Evolutionary conservation across 2,329 filamentous ascomycete species (phyloP).

Genomic region (Berkeleyomyces rouxiae): DNA sequence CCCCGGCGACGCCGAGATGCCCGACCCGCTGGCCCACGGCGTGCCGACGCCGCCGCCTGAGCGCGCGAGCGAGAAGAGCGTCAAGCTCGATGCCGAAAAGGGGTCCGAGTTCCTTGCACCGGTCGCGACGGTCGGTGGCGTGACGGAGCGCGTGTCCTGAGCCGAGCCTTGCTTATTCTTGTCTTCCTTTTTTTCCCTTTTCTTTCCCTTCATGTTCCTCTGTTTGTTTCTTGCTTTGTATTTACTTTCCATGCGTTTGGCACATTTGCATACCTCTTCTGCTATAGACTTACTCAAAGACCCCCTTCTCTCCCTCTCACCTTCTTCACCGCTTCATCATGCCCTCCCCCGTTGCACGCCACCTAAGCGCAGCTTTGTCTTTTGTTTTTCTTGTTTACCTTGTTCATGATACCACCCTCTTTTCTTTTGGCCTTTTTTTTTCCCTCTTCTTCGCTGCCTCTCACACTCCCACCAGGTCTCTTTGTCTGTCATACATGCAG

Average conservation of each 20-base stretch:
- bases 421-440: neutral
- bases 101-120: neutral
- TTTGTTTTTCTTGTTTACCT: neutral
- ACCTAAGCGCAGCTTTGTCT: neutral
- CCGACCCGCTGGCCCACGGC: conserved; percentile 7
- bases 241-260: neutral
- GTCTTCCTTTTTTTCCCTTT: conserved; percentile 5
- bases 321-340: neutral
- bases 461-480: neutral
- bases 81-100: neutral
- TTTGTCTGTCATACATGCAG: neutral
- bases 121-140: neutral
- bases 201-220: conserved; percentile 8
- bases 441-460: neutral
- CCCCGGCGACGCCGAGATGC: conserved; percentile 1
- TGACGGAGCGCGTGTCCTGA: neutral
- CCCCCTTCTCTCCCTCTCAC: neutral
- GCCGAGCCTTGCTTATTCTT: neutral
- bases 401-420: neutral
- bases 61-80: conserved; percentile 10
- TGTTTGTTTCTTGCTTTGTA: neutral
- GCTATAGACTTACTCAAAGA: neutral
- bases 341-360: neutral
- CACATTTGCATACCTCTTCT: neutral
- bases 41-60: conserved; percentile 13